Conservation (phyloP, 768 basidiomycete species). For the Leccinellum luteum region DNA sequence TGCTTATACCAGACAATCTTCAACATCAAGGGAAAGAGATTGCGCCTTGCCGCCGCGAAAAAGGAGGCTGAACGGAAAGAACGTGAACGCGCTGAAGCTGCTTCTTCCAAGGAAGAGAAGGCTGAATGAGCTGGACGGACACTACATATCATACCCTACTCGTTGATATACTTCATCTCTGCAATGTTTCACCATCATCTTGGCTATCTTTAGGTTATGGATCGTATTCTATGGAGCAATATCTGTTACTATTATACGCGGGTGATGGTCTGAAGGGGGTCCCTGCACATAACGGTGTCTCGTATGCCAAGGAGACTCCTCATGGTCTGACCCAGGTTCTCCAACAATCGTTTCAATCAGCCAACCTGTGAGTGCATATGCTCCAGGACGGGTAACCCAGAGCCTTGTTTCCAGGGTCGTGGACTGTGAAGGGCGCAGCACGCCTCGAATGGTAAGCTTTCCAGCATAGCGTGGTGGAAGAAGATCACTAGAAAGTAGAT, state of each 20-base stretch:
- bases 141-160: conserved; percentile 14
- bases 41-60: conserved; percentile 51
- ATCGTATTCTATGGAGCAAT: conserved; percentile 10
- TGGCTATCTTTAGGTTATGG: conserved; percentile 10
- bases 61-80: conserved; percentile 45
- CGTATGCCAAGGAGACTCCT: conserved; percentile 30
- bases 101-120: conserved; percentile 12
- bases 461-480: conserved; percentile 61
- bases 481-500: conserved; percentile 33
- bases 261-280: conserved; percentile 25
- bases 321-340: conserved; percentile 26
- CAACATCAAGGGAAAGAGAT: conserved; percentile 68
- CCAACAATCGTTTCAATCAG: conserved; percentile 63
- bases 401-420: conserved; percentile 47
- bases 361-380: conserved; percentile 68
- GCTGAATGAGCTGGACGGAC: conserved; percentile 14
- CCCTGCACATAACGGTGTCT: conserved; percentile 42
- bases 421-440: conserved; percentile 48
- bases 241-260: conserved; percentile 36
- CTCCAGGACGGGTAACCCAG: conserved; percentile 62
- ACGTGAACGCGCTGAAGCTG: conserved; percentile 26
- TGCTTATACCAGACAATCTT: conserved; percentile 54
- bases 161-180: neutral
- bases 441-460: conserved; percentile 62
- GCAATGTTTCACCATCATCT: neutral